Conservation (phyloP, 495 filamentous ascomycete species). For the Aeminium ludgeri region DNA sequence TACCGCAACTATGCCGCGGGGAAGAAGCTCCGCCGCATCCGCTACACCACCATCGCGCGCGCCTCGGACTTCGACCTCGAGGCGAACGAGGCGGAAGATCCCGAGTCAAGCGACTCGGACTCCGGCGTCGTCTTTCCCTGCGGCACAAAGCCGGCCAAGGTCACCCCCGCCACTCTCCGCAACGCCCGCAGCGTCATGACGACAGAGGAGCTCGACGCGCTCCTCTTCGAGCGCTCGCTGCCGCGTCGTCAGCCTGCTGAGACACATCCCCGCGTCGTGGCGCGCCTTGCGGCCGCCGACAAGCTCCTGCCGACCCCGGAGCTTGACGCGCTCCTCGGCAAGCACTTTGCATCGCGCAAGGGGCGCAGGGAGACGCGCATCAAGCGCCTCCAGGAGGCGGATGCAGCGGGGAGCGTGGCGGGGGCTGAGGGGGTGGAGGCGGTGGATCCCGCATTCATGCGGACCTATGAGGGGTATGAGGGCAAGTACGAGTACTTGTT, state of each 20-base stretch:
- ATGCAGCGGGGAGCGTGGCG: slow-evolving; percentile 4
- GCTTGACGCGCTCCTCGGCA: slow-evolving; percentile 5
- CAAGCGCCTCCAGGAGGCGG: slow-evolving; percentile 4
- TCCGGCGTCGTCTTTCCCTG: not conserved
- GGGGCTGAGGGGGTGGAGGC: not conserved
- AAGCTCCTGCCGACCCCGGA: slow-evolving; percentile 1
- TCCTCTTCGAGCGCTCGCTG: slow-evolving; percentile 8
- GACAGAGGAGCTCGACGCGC: slow-evolving; percentile 6
- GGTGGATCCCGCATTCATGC: slow-evolving; percentile 4
- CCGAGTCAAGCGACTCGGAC: not conserved
- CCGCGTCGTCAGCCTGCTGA: not conserved
- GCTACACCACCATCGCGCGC: not conserved
- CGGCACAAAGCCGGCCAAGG: not conserved
- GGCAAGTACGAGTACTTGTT: slow-evolving; percentile 3
- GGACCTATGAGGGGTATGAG: slow-evolving; percentile 1
- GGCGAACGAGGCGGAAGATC: not conserved
- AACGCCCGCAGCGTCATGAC: slow-evolving; percentile 13
- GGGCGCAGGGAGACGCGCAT: slow-evolving; percentile 6
- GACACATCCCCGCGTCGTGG: slow-evolving; percentile 8
- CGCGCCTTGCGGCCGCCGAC: slow-evolving; percentile 6
- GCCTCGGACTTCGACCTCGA: not conserved
- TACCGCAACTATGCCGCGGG: not conserved
- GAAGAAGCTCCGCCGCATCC: not conserved
- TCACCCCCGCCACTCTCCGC: slow-evolving; percentile 7
- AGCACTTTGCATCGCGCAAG: slow-evolving; percentile 3